These are phyloP conservation scores for Leccinum glutinopallens DNA, from an alignment of 1,284 basidiomycete species.

Conservation along the genomic window DNA sequence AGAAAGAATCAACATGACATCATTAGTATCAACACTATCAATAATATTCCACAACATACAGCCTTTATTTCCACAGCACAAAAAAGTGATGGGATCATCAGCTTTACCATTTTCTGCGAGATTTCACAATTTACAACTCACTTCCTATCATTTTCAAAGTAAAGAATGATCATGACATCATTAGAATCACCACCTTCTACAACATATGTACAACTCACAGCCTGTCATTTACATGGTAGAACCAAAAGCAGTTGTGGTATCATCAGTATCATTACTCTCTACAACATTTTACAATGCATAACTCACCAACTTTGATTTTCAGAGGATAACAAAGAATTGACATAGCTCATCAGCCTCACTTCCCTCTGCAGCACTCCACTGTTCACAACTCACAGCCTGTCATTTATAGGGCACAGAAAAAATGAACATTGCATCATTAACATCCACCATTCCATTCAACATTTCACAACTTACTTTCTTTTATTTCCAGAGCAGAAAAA, in stretches of 20 bases:
- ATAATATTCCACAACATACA: neutral
- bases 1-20: neutral
- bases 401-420: neutral
- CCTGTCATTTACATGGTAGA: neutral
- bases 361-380: neutral
- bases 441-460: neutral
- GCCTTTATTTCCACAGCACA: neutral
- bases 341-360: neutral
- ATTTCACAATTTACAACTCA: no score
- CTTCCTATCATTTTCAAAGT: neutral
- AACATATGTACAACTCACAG: neutral
- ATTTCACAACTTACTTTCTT: neutral
- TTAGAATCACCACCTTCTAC: neutral
- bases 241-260: neutral
- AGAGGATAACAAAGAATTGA: neutral
- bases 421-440: neutral
- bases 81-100: neutral
- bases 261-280: neutral
- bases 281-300: neutral
- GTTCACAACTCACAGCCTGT: neutral
- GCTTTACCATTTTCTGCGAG: neutral
- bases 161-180: neutral
- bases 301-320: neutral
- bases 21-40: neutral
- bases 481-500: neutral